Evolutionary conservation across 106 monocot genomes (phyloP).

Genomic region (Triglochin maritima): DNA sequence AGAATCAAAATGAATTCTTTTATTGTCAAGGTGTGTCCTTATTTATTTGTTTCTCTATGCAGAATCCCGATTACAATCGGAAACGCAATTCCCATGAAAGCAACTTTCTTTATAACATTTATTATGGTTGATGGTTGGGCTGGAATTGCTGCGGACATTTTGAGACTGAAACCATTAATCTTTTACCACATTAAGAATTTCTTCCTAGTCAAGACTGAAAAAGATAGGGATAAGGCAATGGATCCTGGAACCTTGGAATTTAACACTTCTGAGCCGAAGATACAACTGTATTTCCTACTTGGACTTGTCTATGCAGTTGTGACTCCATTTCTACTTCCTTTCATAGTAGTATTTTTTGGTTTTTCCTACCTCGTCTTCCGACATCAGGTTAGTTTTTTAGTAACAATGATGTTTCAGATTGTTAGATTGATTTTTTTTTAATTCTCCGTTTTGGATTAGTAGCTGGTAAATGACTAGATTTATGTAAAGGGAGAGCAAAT

Average conservation of each 20-base stretch:
- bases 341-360: conserved; percentile 56
- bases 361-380: conserved; percentile 58
- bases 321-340: conserved; percentile 71
- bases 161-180: conserved; percentile 55
- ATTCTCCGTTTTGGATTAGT: too few species aligned
- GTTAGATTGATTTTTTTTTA: too few species aligned
- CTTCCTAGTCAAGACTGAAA: conserved; percentile 80
- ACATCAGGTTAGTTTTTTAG: conserved; percentile 47
- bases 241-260: conserved; percentile 69
- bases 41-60: conserved; percentile 2
- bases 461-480: too few species aligned
- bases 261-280: conserved; percentile 41
- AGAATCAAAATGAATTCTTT: too few species aligned
- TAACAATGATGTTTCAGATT: too few species aligned
- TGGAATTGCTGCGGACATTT: conserved; percentile 62
- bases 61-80: conserved; percentile 69
- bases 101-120: conserved; percentile 75
- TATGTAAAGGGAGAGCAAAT: too few species aligned
- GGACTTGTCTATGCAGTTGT: conserved; percentile 70
- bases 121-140: conserved; percentile 89
- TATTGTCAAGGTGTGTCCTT: too few species aligned
- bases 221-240: conserved; percentile 72
- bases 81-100: conserved; percentile 64
- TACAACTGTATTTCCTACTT: conserved; percentile 75
- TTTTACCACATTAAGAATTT: conserved; percentile 60